Evolutionary conservation across 331 rosid genomes (phyloP).

Genomic region (Spiraea crenata): DNA sequence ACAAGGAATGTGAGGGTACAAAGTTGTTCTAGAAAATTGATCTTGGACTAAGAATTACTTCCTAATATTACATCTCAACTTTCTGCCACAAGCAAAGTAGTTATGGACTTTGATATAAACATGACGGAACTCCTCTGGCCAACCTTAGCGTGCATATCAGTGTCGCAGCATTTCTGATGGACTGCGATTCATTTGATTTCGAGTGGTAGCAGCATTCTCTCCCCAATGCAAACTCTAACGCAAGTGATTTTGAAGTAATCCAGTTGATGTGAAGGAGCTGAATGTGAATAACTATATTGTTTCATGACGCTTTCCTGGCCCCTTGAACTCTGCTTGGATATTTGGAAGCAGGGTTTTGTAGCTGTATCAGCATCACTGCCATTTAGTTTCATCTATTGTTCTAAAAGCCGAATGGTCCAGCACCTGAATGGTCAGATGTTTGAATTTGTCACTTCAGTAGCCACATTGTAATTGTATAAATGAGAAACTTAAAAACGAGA

Average conservation of each 20-base stretch:
- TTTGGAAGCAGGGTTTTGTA: slow-evolving; percentile 3
- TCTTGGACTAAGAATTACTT: background rate
- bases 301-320: background rate
- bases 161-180: no score
- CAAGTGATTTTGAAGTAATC: background rate
- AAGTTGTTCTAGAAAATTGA: background rate
- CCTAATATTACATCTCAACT: background rate
- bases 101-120: background rate
- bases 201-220: background rate
- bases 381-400: slow-evolving; percentile 13
- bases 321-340: background rate
- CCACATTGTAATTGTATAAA: background rate
- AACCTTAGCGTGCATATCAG: background rate
- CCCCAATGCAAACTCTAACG: background rate
- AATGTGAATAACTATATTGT: background rate
- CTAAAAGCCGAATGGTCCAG: slow-evolving; percentile 43
- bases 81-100: background rate
- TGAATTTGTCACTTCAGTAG: background rate
- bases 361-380: background rate
- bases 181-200: background rate
- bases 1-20: no score
- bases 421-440: slow-evolving; percentile 39
- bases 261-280: slow-evolving; percentile 4
- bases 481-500: background rate
- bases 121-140: background rate